phyloP scores from a whole-genome alignment of 164 flowering plant species.

The Sextonia rubra region DNA sequence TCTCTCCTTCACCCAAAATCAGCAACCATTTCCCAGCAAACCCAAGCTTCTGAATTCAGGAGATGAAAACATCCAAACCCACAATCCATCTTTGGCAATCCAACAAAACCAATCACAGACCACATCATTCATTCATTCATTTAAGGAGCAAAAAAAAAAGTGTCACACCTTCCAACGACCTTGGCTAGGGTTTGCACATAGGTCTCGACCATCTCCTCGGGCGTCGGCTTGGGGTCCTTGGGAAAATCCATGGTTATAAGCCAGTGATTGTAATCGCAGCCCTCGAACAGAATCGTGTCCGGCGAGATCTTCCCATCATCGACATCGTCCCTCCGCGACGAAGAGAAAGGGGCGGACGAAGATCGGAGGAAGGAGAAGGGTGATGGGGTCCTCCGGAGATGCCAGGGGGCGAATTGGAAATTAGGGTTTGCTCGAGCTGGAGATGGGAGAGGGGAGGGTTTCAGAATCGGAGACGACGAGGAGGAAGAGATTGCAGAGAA shows the following conservation, averaged over 20 bases:
- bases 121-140: too few relatives aligned
- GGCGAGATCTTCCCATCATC: slow-evolving; percentile 47
- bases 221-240: slow-evolving; percentile 50
- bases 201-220: slow-evolving; percentile 81
- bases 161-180: slow-evolving; percentile 64
- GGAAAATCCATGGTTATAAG: slow-evolving; percentile 80
- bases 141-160: too few relatives aligned
- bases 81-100: too few relatives aligned
- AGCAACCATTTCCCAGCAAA: too few relatives aligned
- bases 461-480: slow-evolving; percentile 9
- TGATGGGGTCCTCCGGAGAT: slow-evolving; percentile 11
- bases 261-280: slow-evolving; percentile 98
- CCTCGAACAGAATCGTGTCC: slow-evolving; percentile 69
- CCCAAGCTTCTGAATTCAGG: too few relatives aligned
- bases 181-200: slow-evolving; percentile 71
- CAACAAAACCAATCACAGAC: background rate
- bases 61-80: background rate
- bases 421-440: background rate
- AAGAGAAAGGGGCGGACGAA: slow-evolving; percentile 14
- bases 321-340: slow-evolving; percentile 13
- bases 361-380: slow-evolving; percentile 18
- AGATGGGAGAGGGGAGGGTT: background rate
- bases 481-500: slow-evolving; percentile 7
- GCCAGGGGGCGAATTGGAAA: background rate
- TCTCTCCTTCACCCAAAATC: too few relatives aligned